Percentiles rank a stretch among this genome's conserved stretches.
Conservation (phyloP, 1,284 basidiomycete genomes). For the Ceratobasidium sp. region DNA sequence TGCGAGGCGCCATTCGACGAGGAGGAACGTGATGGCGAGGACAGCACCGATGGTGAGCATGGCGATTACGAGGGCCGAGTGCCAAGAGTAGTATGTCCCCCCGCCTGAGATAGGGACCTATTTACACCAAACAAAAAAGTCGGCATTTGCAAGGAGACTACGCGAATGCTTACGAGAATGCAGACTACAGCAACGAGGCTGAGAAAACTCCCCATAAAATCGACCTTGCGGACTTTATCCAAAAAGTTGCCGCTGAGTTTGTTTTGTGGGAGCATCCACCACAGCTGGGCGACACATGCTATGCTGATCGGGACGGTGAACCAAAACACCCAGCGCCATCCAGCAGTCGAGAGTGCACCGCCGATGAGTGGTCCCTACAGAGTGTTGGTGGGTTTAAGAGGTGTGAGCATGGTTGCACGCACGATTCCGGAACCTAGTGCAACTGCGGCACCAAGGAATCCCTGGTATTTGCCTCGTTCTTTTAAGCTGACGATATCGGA, state of each 20-base stretch:
- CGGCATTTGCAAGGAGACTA: not conserved
- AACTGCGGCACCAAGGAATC: conserved; percentile 68
- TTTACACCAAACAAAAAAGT: not conserved
- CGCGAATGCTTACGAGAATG: conserved; percentile 21
- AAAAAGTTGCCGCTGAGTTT: conserved; percentile 41
- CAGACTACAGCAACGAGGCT: conserved; percentile 36
- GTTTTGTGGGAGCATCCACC: conserved; percentile 44
- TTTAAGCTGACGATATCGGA: conserved; percentile 80
- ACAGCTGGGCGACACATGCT: conserved; percentile 37
- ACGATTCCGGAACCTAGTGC: conserved; percentile 43
- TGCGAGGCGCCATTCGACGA: conserved; percentile 43
- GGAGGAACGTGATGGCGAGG: conserved; percentile 25
- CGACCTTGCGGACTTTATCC: conserved; percentile 40
- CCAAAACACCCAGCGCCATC: conserved; percentile 45
- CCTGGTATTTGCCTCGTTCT: conserved; percentile 79
- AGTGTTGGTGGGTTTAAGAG: not conserved
- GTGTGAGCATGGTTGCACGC: not conserved
- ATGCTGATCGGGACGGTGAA: conserved; percentile 41
- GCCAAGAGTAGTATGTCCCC: conserved; percentile 43
- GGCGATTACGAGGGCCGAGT: conserved; percentile 37
- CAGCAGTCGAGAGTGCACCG: conserved; percentile 42
- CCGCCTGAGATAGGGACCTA: conserved; percentile 42
- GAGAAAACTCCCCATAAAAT: conserved; percentile 38
- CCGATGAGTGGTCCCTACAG: conserved; percentile 40
- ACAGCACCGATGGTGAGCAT: conserved; percentile 41